Base-by-base conservation (phyloP, 345 rosid species). In the Nasturtium officinale region DNA sequence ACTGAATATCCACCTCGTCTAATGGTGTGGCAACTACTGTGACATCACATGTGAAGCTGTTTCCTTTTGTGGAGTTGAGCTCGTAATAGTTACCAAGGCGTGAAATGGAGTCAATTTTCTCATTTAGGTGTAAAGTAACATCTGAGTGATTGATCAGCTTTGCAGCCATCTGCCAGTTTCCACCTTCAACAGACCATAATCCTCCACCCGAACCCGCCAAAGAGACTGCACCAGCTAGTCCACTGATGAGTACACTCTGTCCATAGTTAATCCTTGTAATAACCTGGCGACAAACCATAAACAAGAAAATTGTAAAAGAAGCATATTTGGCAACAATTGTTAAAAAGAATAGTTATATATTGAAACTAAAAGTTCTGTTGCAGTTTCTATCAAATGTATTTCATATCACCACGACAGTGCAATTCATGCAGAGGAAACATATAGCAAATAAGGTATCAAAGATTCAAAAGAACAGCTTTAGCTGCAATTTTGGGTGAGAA, bases 161-260 rank as follows among this genome's bases (percentile, higher is more conserved):
- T 40, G 85, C 84, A 75, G 93, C 97, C 91, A 95, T 88, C 89
- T 86, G 93, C 91, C 95, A 91, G 71, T 95, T 95, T 30, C 99
- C 99, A 71, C 96, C 97, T 80, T 88, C 85, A 67, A 95, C 76
- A 11, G 96, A 71, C 99, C 99, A 95, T 67, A 95, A 84, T 47
- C 87, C 91, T 54, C 82, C 95, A 45, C 87, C 97, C 18, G 97
- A 87, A 64, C 97, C 99, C 9, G 99, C 99, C 88, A 91, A 54
- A 47, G 99, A 95, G 77, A 89, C 96, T 59, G 96, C 99, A 56
- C 99, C 99, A 13, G 97, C 97, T 69, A 95, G 86, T 76, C 99
- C 97, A 42, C 96, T 95, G 67, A 95, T 89, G 26, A 30, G 65
- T 59, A 82, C 79, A 76, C 93, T 91, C 78, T 91, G 97, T 52